phyloP scores from a whole-genome alignment of 2,329 filamentous ascomycete species.

The Fusarium pininemorale region DNA sequence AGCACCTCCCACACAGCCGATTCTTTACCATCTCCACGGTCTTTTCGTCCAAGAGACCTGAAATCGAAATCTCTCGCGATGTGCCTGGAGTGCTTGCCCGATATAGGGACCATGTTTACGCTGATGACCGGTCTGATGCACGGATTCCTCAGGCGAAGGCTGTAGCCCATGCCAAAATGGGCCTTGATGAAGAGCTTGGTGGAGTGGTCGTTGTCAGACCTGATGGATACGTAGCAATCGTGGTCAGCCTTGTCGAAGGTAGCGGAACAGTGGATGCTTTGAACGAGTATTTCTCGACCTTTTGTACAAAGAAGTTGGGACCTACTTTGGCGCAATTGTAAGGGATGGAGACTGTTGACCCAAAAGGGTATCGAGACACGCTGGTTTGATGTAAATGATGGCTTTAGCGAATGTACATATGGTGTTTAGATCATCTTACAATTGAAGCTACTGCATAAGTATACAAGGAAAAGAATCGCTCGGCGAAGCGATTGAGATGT shows the following conservation, averaged over 20 bases:
- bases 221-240: slow-evolving; percentile 86
- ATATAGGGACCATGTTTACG: slow-evolving; percentile 85
- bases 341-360: background rate
- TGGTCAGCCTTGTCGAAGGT: slow-evolving; percentile 78
- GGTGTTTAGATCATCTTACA: background rate
- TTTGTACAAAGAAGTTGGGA: slow-evolving; percentile 70
- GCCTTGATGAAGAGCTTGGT: slow-evolving; percentile 75
- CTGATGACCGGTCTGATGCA: slow-evolving; percentile 81
- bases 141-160: slow-evolving; percentile 75
- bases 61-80: slow-evolving; percentile 77
- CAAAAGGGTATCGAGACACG: background rate
- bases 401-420: slow-evolving; percentile 1
- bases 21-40: slow-evolving; percentile 85
- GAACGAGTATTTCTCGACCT: slow-evolving; percentile 82
- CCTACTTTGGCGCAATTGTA: slow-evolving; percentile 42
- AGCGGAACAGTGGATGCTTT: slow-evolving; percentile 81
- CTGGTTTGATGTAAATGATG: background rate
- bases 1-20: slow-evolving; percentile 82
- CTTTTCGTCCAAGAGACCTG: slow-evolving; percentile 72
- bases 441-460: background rate
- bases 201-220: slow-evolving; percentile 86
- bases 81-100: slow-evolving; percentile 76
- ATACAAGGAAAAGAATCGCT: background rate
- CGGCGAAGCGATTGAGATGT: background rate
- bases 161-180: slow-evolving; percentile 87